Base-by-base conservation (phyloP, 2,329 filamentous ascomycete species). In the Cadophora sp. region DNA sequence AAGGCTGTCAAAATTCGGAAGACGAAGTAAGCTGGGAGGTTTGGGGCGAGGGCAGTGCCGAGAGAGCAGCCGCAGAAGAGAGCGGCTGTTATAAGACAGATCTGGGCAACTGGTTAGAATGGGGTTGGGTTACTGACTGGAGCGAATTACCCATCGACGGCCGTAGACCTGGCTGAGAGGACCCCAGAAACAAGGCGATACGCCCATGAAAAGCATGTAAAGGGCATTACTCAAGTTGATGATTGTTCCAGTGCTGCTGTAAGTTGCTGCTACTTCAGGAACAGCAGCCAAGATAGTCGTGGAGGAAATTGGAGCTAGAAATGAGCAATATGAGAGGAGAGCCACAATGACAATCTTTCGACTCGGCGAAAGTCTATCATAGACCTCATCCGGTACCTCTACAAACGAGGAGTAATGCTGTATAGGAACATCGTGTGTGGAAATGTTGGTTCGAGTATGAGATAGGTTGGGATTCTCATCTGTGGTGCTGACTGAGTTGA, bases 1-100 rank as follows among this genome's bases (percentile, higher is more conserved):
- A 93, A 91, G 0, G 91, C 92, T 0, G 90, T 91, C 33, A 93
- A 80, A 56, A 92, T 86, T 7, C 91, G 87, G 75, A 94, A 93
- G 60, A 93, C 82, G 75, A 91, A 92, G 77, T 92, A 95, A 0
- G 87, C 81, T 0, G 84, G 85, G 22, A 95, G 80, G 71, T 92
- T 91, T 0, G 91, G 91, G 3, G 91, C 85, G 14, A 94, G 78
- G 0, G 91, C 90, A 0, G 91, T 92, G 33, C 89, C 91, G 36
- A 92, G 81, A n/a, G 87, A 91, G 73, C 91, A 90, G 1, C 82
- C 82, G 60, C 89, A 86, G 78, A 94, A 92, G 1, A 91, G 80
- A 0, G 84, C 77, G 0, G 87, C 85, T 11, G 89, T 89, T 16
- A 82, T 76, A 13, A 92, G 78, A 39, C 85, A 88, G 8, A 87